A percentile compares a stretch with the other conserved stretches of the same genome.
Conservation (phyloP, 2,329 filamentous ascomycete genomes). For the Thielaviopsis musarum region DNA sequence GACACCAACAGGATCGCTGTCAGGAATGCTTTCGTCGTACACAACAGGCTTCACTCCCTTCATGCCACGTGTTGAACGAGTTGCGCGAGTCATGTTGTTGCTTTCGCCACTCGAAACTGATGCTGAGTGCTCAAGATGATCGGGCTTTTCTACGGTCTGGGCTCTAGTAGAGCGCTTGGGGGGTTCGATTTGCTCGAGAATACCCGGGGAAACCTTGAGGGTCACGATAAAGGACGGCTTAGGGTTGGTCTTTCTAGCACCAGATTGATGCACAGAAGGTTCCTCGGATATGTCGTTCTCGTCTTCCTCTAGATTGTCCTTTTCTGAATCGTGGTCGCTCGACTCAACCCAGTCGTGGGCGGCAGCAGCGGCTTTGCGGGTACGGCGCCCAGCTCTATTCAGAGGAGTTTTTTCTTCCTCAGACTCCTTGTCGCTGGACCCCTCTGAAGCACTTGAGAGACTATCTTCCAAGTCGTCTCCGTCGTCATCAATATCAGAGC, state of each 20-base stretch:
- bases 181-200: constrained; percentile 14
- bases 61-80: constrained; percentile 29
- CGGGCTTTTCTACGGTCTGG: constrained; percentile 36
- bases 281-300: constrained; percentile 13
- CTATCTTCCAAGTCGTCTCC: constrained; percentile 34
- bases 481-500: constrained; percentile 46
- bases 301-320: constrained; percentile 20
- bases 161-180: constrained; percentile 35
- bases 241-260: not conserved
- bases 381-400: constrained; percentile 30
- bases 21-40: constrained; percentile 9
- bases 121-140: constrained; percentile 35
- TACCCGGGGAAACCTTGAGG: constrained; percentile 22
- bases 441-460: constrained; percentile 30
- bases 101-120: constrained; percentile 21
- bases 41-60: constrained; percentile 29
- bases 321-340: constrained; percentile 7
- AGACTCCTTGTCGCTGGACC: constrained; percentile 20
- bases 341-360: constrained; percentile 10
- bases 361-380: constrained; percentile 28
- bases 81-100: constrained; percentile 17
- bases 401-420: constrained; percentile 25
- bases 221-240: constrained; percentile 23
- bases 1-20: constrained; percentile 11
- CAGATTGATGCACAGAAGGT: not conserved